Conservation (phyloP, 331 rosid genomes). For the Dryas integrifolia region DNA sequence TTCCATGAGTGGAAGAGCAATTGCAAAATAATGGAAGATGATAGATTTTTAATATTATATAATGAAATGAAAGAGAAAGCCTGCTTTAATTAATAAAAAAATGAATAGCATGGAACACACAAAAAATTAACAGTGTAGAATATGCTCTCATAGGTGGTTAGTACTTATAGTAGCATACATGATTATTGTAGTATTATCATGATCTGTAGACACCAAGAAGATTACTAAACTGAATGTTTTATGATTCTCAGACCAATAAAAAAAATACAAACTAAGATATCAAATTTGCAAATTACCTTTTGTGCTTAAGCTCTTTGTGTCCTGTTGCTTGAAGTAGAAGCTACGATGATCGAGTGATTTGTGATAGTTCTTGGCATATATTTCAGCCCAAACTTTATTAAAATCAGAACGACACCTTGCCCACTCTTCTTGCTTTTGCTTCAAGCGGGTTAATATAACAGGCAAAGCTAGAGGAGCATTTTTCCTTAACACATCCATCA, state of each 20-base stretch:
- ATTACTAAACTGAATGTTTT: neutral
- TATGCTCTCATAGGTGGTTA: neutral
- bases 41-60: neutral
- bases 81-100: neutral
- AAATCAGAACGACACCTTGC: slow-evolving; percentile 90
- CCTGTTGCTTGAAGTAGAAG: slow-evolving; percentile 99
- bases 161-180: neutral
- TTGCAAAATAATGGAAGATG: neutral
- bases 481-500: slow-evolving; percentile 81
- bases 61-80: neutral
- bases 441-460: slow-evolving; percentile 82
- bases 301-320: slow-evolving; percentile 86
- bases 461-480: slow-evolving; percentile 86
- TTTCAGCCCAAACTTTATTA: slow-evolving; percentile 97
- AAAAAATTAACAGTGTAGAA: neutral
- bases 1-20: neutral
- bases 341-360: slow-evolving; percentile 99
- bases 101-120: neutral
- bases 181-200: neutral
- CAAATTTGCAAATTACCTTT: slow-evolving; percentile 55
- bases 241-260: neutral
- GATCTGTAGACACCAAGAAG: neutral
- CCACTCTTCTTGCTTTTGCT: slow-evolving; percentile 99
- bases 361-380: slow-evolving; percentile 93
- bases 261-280: slow-evolving; percentile 11